phyloP scores from a whole-genome alignment of 352 stramenopile species.

The Phytopythium ostracodes region DNA sequence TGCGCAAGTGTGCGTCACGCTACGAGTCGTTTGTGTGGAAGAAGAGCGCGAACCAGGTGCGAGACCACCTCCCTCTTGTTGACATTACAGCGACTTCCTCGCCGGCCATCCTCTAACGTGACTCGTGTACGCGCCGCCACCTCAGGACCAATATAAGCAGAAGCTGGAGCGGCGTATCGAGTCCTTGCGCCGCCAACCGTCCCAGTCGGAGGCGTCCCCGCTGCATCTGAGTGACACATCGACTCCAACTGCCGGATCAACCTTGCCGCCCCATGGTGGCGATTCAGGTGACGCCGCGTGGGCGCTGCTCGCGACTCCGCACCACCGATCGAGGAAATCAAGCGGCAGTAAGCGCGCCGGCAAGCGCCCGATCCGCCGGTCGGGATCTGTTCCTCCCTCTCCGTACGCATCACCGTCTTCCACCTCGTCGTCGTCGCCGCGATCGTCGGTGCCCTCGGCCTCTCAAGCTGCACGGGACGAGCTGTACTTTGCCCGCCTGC shows the following conservation, averaged over 20 bases:
- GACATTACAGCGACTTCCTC: no score
- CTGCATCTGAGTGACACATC: background rate
- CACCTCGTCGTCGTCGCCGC: constrained; percentile 1
- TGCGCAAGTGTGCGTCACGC: constrained; percentile 52
- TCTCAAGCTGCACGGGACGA: constrained; percentile 28
- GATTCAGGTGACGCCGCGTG: constrained; percentile 7
- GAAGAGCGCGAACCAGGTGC: constrained; percentile 54
- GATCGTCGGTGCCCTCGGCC: constrained; percentile 4
- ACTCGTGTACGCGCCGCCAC: background rate
- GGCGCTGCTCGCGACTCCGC: constrained; percentile 3
- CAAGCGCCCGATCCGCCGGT: constrained; percentile 23
- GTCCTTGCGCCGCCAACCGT: constrained; percentile 50
- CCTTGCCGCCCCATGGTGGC: constrained; percentile 3
- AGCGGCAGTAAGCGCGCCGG: constrained; percentile 19
- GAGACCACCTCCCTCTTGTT: background rate
- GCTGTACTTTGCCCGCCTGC: constrained; percentile 66
- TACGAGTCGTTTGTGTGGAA: constrained; percentile 77
- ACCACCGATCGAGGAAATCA: constrained; percentile 10
- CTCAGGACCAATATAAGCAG: constrained; percentile 51
- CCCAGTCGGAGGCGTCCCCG: constrained; percentile 19
- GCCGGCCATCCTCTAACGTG: background rate
- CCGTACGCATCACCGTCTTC: constrained; percentile 5
- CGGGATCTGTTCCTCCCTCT: background rate
- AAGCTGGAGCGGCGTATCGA: constrained; percentile 65
- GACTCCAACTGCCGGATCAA: background rate